Percentiles rank a stretch among this genome's conserved stretches.
phyloP scores from a whole-genome alignment of 768 basidiomycete genomes.

The Leccinum fibrillosum region DNA sequence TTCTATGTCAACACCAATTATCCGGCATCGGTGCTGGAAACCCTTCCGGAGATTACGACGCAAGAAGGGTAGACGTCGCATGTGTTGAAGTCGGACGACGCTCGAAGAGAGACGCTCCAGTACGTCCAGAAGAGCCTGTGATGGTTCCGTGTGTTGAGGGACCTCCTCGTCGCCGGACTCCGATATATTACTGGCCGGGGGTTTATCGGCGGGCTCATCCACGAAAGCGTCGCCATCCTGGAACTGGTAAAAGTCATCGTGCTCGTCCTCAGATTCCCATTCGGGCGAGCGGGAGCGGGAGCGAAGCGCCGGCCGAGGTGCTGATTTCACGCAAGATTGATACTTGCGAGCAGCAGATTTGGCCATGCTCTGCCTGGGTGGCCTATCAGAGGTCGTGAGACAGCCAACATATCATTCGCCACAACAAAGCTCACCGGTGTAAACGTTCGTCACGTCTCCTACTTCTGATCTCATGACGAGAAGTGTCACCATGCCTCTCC shows the following conservation, averaged over 20 bases:
- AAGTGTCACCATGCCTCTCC: neutral
- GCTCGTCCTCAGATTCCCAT: slow-evolving; percentile 2
- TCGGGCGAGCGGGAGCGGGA: neutral
- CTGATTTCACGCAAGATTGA: slow-evolving; percentile 16
- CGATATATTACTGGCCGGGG: slow-evolving; percentile 1
- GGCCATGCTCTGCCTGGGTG: neutral
- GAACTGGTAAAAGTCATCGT: neutral
- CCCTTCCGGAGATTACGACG: slow-evolving; percentile 47
- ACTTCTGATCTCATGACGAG: neutral
- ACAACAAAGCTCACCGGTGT: slow-evolving; percentile 4
- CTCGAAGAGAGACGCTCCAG: slow-evolving; percentile 33
- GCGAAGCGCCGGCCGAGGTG: neutral
- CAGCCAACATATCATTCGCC: neutral
- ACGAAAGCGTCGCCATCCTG: slow-evolving; percentile 3
- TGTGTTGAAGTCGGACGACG: slow-evolving; percentile 36
- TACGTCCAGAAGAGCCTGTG: slow-evolving; percentile 34
- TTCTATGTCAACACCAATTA: slow-evolving; percentile 34
- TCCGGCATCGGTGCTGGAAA: slow-evolving; percentile 44
- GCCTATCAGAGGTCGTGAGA: slow-evolving; percentile 11
- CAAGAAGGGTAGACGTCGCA: slow-evolving; percentile 52
- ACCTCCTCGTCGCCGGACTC: slow-evolving; percentile 7
- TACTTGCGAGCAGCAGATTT: slow-evolving; percentile 16
- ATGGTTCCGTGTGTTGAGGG: slow-evolving; percentile 21
- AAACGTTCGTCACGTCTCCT: slow-evolving; percentile 2
- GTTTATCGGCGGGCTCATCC: slow-evolving; percentile 1